A percentile compares a stretch with the other conserved stretches of the same genome.
phyloP scores from a whole-genome alignment of 1,139 yeast genomes.

The Sugiyamaella neomexicana region DNA sequence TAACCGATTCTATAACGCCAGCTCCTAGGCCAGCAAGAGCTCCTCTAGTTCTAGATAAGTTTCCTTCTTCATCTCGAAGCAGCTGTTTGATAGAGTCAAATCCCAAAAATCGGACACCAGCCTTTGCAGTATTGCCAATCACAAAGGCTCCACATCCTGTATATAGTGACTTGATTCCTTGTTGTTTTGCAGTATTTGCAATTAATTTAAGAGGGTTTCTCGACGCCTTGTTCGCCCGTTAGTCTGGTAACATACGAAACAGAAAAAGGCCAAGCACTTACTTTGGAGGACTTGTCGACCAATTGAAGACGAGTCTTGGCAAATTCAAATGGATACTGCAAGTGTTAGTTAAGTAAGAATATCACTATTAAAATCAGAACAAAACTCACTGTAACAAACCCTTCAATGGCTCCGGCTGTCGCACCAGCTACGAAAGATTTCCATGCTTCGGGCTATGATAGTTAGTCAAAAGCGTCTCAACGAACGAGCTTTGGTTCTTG shows the following conservation, averaged over 20 bases:
- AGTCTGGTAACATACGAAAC: background rate
- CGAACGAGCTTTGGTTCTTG: too few species aligned
- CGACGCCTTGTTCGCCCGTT: background rate
- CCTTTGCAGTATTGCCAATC: slow-evolving; percentile 93
- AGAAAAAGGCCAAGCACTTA: slow-evolving; percentile 16
- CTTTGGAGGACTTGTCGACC: slow-evolving; percentile 64
- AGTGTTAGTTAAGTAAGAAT: background rate
- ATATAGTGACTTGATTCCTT: slow-evolving; percentile 78
- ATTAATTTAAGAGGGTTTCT: slow-evolving; percentile 77
- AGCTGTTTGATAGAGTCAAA: slow-evolving; percentile 81
- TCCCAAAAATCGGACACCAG: slow-evolving; percentile 89
- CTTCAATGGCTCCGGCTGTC: slow-evolving; percentile 92
- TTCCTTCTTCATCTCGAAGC: slow-evolving; percentile 80
- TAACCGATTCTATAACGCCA: slow-evolving; percentile 84
- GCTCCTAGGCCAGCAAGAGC: slow-evolving; percentile 96
- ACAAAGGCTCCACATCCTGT: slow-evolving; percentile 99
- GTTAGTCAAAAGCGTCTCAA: too few species aligned
- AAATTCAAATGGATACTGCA: slow-evolving; percentile 84
- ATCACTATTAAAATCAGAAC: background rate
- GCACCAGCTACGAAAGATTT: slow-evolving; percentile 92
- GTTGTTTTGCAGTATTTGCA: slow-evolving; percentile 67
- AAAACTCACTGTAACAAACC: slow-evolving; percentile 59
- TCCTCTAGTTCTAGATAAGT: slow-evolving; percentile 85
- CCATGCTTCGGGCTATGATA: slow-evolving; percentile 41
- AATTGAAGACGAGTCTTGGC: slow-evolving; percentile 93